Conservation (phyloP, 495 filamentous ascomycete genomes). For the Haplographium delicatum region DNA sequence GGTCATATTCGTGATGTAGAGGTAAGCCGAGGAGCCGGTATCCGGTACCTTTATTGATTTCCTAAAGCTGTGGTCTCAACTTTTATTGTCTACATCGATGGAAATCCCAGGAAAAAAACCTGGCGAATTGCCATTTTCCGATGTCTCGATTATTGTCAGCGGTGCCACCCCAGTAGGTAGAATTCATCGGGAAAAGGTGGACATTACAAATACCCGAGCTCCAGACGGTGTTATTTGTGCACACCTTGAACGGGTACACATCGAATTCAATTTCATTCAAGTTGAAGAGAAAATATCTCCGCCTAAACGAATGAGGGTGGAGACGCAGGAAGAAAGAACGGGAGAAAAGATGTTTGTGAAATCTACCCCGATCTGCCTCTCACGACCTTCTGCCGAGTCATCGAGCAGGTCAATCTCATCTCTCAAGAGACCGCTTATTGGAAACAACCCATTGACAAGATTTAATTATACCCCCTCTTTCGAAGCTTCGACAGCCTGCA, state of each 20-base stretch:
- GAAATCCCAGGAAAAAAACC: background rate
- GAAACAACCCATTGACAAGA: too few species aligned
- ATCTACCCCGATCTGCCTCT: too few species aligned
- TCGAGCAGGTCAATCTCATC: too few species aligned
- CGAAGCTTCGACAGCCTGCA: too few species aligned
- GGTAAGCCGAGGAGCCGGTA: constrained; percentile 5
- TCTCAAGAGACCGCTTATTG: too few species aligned
- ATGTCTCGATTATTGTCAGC: constrained; percentile 14
- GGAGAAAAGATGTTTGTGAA: too few species aligned
- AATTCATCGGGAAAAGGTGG: too few species aligned
- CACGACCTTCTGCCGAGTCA: too few species aligned
- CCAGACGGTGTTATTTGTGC: constrained; percentile 10
- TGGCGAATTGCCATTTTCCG: background rate
- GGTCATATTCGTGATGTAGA: constrained; percentile 13
- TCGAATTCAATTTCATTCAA: constrained; percentile 10
- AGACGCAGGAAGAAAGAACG: background rate
- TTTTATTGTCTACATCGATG: constrained; percentile 13
- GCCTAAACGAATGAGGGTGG: too few species aligned
- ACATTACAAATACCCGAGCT: constrained; percentile 3
- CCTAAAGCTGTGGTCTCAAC: constrained; percentile 20
- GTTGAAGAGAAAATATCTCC: background rate
- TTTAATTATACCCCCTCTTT: too few species aligned
- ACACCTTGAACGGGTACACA: constrained; percentile 7
- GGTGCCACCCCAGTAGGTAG: too few species aligned
- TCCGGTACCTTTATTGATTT: constrained; percentile 6